These are phyloP conservation scores for Blepharisma stoltei DNA, from an alignment of 73 alveolate species.

Conservation along the genomic window DNA sequence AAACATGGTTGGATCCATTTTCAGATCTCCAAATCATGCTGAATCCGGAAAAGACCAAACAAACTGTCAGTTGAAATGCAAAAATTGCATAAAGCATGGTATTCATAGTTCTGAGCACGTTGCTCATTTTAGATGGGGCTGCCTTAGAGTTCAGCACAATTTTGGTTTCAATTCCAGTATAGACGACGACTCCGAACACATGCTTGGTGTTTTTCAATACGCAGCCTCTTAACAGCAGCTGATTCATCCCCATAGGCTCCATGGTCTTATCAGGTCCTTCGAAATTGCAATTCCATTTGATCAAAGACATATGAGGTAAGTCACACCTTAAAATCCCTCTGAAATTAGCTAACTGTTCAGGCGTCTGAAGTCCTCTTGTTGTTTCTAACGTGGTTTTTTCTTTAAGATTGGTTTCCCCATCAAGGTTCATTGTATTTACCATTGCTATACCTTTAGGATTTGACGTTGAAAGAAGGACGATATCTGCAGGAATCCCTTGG, in stretches of 20 bases:
- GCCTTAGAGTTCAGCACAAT: conserved; percentile 93
- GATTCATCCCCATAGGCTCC: conserved; percentile 55
- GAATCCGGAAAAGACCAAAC: conserved; percentile 33
- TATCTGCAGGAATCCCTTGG: conserved; percentile 81
- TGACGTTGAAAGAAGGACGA: conserved; percentile 61
- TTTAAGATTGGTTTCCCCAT: conserved; percentile 84
- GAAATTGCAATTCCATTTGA: neutral
- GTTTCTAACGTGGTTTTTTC: conserved; percentile 55
- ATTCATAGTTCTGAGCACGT: conserved; percentile 47
- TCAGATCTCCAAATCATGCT: neutral
- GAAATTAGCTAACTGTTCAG: neutral
- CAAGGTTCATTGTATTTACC: conserved; percentile 73
- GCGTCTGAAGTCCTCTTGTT: conserved; percentile 37
- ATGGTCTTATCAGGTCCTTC: neutral
- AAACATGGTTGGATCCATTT: neutral
- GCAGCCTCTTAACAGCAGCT: conserved; percentile 90
- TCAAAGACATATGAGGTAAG: conserved; percentile 19
- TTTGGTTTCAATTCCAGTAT: conserved; percentile 94
- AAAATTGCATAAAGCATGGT: conserved; percentile 44
- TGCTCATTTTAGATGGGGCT: conserved; percentile 82
- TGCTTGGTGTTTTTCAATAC: conserved; percentile 85
- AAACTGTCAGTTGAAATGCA: conserved; percentile 33
- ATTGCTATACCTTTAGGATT: conserved; percentile 55
- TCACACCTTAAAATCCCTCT: neutral
- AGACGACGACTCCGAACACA: conserved; percentile 87